phyloP scores from a whole-genome alignment of 352 stramenopile genomes.

The Pythium oligandrum region DNA sequence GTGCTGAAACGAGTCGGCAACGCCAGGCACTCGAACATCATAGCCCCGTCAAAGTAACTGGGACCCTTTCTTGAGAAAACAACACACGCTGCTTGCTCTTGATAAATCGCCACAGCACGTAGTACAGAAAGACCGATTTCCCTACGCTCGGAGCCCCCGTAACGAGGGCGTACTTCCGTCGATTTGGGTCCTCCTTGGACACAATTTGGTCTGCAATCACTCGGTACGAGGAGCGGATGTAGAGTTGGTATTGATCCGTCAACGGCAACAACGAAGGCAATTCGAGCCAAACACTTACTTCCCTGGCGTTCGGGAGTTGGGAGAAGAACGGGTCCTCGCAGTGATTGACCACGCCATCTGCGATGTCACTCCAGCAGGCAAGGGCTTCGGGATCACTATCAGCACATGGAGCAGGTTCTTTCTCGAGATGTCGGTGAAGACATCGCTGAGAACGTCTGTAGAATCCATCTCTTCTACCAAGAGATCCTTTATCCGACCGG shows the following conservation, averaged over 20 bases:
- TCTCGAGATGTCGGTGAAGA: too few relatives aligned
- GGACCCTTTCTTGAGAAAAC: constrained; percentile 4
- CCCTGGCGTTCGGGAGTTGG: constrained; percentile 16
- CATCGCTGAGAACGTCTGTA: too few relatives aligned
- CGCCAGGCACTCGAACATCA: constrained; percentile 6
- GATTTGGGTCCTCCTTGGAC: constrained; percentile 11
- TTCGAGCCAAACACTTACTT: constrained; percentile 21
- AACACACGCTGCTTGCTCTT: constrained; percentile 24
- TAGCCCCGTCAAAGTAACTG: constrained; percentile 28
- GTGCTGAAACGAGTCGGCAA: constrained; percentile 6
- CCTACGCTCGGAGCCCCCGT: constrained; percentile 25
- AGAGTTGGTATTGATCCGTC: constrained; percentile 16
- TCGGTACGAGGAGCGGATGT: constrained; percentile 24
- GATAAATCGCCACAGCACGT: constrained; percentile 33
- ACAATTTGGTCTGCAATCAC: constrained; percentile 20
- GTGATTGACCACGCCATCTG: too few relatives aligned
- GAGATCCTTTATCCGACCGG: too few relatives aligned
- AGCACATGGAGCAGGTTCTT: too few relatives aligned
- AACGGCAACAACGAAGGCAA: constrained; percentile 23
- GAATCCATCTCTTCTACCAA: too few relatives aligned
- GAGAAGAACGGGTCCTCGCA: constrained; percentile 17
- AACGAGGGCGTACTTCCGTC: constrained; percentile 23
- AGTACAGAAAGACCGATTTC: constrained; percentile 33
- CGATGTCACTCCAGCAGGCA: too few relatives aligned
- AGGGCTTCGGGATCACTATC: too few relatives aligned